A percentile compares a stretch with the other conserved stretches of the same genome.
These are phyloP conservation scores for Nemania sp. DNA, from an alignment of 2,329 filamentous ascomycete species.

Conservation along the genomic window DNA sequence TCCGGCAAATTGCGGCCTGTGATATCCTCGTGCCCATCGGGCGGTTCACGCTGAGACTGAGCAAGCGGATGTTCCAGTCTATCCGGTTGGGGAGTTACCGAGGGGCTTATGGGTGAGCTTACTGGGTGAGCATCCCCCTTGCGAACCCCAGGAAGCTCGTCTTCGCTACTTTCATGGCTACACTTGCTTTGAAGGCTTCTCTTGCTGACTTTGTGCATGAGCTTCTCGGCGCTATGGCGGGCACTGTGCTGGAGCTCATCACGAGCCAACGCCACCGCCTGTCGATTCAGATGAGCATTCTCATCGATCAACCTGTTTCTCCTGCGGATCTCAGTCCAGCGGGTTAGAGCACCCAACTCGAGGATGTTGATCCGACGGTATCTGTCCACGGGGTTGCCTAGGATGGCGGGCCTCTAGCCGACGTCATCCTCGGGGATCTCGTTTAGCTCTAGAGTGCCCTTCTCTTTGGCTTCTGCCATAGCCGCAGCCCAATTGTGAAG, in stretches of 20 bases:
- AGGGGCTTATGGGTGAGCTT: slow-evolving; percentile 22
- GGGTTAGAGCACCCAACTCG: slow-evolving; percentile 74
- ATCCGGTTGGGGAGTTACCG: slow-evolving; percentile 30
- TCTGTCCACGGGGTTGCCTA: slow-evolving; percentile 77
- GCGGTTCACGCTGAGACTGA: slow-evolving; percentile 40
- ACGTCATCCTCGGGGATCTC: slow-evolving; percentile 65
- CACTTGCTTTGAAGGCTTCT: slow-evolving; percentile 49
- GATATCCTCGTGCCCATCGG: slow-evolving; percentile 53
- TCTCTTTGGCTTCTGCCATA: slow-evolving; percentile 51
- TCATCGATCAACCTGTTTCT: slow-evolving; percentile 69
- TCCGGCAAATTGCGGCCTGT: slow-evolving; percentile 55
- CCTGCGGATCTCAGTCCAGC: slow-evolving; percentile 79
- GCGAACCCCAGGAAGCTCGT: slow-evolving; percentile 35
- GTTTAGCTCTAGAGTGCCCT: slow-evolving; percentile 45
- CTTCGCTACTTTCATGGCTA: slow-evolving; percentile 49
- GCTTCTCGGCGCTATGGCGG: slow-evolving; percentile 48
- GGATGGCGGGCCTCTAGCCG: slow-evolving; percentile 75
- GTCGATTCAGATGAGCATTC: slow-evolving; percentile 52
- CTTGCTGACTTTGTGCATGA: slow-evolving; percentile 53
- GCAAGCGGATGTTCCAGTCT: slow-evolving; percentile 42
- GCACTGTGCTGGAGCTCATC: slow-evolving; percentile 49
- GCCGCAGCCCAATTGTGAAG: slow-evolving; percentile 58
- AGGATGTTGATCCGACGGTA: slow-evolving; percentile 77
- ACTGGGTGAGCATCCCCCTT: slow-evolving; percentile 36
- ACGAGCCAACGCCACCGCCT: slow-evolving; percentile 51